phyloP scores from a whole-genome alignment of 768 basidiomycete species.

The Phylloporus sp. region DNA sequence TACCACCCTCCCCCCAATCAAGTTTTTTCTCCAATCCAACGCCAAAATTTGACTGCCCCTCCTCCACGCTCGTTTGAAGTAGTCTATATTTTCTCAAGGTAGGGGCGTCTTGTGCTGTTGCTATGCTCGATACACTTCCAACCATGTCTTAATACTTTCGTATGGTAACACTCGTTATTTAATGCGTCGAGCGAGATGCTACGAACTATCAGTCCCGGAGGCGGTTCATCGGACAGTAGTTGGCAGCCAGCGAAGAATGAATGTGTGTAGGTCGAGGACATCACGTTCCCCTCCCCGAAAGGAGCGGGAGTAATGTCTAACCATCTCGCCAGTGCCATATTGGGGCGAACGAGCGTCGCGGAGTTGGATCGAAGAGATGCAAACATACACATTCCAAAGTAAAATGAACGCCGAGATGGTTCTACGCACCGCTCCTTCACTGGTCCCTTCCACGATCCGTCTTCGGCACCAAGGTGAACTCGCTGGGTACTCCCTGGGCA shows the following conservation, averaged over 20 bases:
- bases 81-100: conserved; percentile 23
- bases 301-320: no score
- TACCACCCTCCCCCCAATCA: conserved; percentile 7
- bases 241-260: no score
- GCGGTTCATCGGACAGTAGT: no score
- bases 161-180: conserved; percentile 32
- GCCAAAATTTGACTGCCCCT: conserved; percentile 25
- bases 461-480: conserved; percentile 15
- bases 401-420: no score
- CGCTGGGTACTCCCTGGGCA: conserved; percentile 4
- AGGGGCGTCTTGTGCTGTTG: conserved; percentile 31
- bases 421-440: no score
- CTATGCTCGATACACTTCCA: conserved; percentile 34
- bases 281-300: no score
- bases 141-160: conserved; percentile 35
- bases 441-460: not conserved
- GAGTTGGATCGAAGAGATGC: no score
- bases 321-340: no score
- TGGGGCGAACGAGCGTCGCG: no score
- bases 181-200: conserved; percentile 16
- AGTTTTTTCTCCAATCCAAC: conserved; percentile 16
- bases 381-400: no score
- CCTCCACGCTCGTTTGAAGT: conserved; percentile 27
- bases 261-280: no score
- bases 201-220: no score